Evolutionary conservation across 2,329 filamentous ascomycete genomes (phyloP), one percentile per base, ranked within the genome.

Genomic region (Westerdykella aurantiaca): DNA sequence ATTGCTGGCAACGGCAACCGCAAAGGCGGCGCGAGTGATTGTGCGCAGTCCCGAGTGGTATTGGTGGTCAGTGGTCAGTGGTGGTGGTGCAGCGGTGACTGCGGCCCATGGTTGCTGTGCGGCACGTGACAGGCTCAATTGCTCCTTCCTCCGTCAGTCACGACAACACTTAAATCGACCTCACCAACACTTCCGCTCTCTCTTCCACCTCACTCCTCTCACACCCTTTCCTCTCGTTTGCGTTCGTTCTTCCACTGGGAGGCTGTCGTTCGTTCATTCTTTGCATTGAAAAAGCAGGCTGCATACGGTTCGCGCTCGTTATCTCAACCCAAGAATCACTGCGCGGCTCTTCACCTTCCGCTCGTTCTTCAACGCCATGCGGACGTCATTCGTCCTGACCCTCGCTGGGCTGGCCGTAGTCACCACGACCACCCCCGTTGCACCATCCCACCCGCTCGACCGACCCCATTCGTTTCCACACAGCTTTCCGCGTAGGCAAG

Each of bases 341-440:
- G 25, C 11, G 25, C 25, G 25, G 9, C 25, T 12, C 25, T 29
- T 29, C 25, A 29, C 25, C 7, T 29, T 9, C 25, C 25, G 7
- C 11, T 29, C 25, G 11, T 29, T 12, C 25, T 29, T 9, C 25
- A 29, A 9, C 53, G 39, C 31, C 41, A 66, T 66, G 63, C 52
- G 52, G 44, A 43, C 44, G 10, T 47, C 47, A 31, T 31, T 49
- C 23, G 16, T 58, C 12, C 47, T 58, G 40, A 51, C 55, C 48
- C 48, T 63, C 34, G 37, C 48, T 18, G 56, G 54, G 42, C 45
- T 64, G 29, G 41, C 44, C 37, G 47, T 53, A 13, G 43, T 62
- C 25, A 51, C 47, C 39, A 43, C 42, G 38, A 52, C 61, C 34
- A 61, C 59, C 13, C 61, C 61, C 5, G 46, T 61, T n/a, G 41